A percentile compares a stretch with the other conserved stretches of the same genome.
Conservation (phyloP, 2,329 filamentous ascomycete species). For the Aspergillus ruber region DNA sequence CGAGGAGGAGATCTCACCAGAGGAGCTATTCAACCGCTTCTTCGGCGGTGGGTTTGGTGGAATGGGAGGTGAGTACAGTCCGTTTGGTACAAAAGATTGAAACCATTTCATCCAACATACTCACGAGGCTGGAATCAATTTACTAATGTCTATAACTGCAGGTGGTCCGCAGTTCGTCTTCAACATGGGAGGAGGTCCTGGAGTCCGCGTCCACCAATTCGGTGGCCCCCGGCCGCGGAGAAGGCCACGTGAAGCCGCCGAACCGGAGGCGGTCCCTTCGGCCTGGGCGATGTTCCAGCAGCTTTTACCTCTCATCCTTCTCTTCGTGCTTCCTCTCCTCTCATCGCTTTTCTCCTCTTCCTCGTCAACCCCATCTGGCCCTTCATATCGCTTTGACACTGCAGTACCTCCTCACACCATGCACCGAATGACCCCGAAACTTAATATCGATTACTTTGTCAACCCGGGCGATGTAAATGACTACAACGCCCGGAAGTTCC, state of each 20-base stretch:
- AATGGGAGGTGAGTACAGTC: constrained; percentile 52
- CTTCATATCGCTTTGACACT: constrained; percentile 68
- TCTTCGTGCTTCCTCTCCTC: constrained; percentile 79
- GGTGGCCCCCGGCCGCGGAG: constrained; percentile 71
- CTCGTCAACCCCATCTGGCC: constrained; percentile 51
- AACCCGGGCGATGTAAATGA: constrained; percentile 70
- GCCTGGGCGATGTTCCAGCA: constrained; percentile 57
- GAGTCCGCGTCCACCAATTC: constrained; percentile 91
- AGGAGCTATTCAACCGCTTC: constrained; percentile 95
- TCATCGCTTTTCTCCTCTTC: constrained; percentile 67
- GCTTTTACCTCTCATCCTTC: constrained; percentile 77
- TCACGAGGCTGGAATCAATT: background rate
- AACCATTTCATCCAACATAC: background rate
- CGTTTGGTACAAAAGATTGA: constrained; percentile 51
- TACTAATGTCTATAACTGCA: constrained; percentile 16
- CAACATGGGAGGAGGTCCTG: constrained; percentile 86
- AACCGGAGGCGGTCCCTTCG: constrained; percentile 46
- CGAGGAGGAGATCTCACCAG: constrained; percentile 88
- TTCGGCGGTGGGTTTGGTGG: constrained; percentile 65
- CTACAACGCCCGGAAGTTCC: constrained; percentile 63
- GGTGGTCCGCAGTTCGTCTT: constrained; percentile 85
- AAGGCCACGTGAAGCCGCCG: constrained; percentile 62
- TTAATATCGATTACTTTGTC: constrained; percentile 77
- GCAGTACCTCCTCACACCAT: constrained; percentile 66
- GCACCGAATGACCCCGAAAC: constrained; percentile 62